A percentile compares a stretch with the other conserved stretches of the same genome.
phyloP scores from a whole-genome alignment of 208 protist species.

The Leishmania gerbilli region DNA sequence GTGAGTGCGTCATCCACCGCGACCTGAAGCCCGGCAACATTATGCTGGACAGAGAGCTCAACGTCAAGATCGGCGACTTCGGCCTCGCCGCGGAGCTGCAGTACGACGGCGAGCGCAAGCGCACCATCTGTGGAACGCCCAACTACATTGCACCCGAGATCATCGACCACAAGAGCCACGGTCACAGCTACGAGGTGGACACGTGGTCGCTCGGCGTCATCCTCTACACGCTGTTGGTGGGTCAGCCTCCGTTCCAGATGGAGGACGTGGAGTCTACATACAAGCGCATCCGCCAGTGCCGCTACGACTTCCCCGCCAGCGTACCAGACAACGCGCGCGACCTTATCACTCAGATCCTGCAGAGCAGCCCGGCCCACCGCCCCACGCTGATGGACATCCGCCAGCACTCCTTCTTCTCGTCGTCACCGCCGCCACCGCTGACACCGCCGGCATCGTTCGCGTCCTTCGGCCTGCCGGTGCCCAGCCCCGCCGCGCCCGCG shows the following conservation, averaged over 20 bases:
- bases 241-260: constrained; percentile 98
- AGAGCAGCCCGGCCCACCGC: constrained; percentile 75
- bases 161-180: constrained; percentile 79
- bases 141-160: constrained; percentile 98
- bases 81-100: constrained; percentile 92
- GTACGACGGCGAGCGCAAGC: constrained; percentile 94
- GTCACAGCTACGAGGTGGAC: constrained; percentile 98
- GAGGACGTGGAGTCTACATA: constrained; percentile 96
- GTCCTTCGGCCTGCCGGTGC: constrained; percentile 35
- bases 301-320: constrained; percentile 92
- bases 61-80: constrained; percentile 96
- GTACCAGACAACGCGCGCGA: constrained; percentile 76
- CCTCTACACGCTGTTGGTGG: constrained; percentile 97
- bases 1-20: constrained; percentile 95
- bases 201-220: constrained; percentile 98
- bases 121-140: constrained; percentile 96
- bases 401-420: constrained; percentile 88
- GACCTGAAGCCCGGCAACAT: constrained; percentile 98
- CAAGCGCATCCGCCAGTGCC: constrained; percentile 91
- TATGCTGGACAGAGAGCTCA: constrained; percentile 88
- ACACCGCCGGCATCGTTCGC: constrained; percentile 59
- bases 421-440: constrained; percentile 44
- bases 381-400: constrained; percentile 90
- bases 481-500: constrained; percentile 15
- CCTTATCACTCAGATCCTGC: constrained; percentile 93